Evolutionary conservation across 805 yeast species (phyloP), one percentile per base, ranked within the genome.

Genomic region (Limtongozyma cylindracea): DNA sequence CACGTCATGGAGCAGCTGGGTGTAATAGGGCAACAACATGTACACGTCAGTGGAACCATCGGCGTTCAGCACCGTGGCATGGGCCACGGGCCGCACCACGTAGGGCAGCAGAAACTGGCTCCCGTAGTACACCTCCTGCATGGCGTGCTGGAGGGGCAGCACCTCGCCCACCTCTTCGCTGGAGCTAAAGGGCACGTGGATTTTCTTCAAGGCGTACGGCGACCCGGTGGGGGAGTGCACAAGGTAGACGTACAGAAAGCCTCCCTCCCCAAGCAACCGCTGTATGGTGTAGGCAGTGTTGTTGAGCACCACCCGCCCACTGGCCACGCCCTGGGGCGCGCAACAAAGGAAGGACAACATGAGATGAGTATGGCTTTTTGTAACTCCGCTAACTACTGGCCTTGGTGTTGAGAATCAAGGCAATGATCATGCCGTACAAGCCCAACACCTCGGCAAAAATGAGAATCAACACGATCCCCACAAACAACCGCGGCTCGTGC

Each of bases 361-460:
- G n/a, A n/a, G n/a, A n/a, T n/a, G n/a, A n/a, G n/a, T n/a, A n/a
- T n/a, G n/a, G n/a, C n/a, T n/a, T n/a, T n/a, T n/a, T n/a, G n/a
- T n/a, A n/a, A n/a, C n/a, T n/a, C n/a, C n/a, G n/a, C n/a, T n/a
- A n/a, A n/a, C n/a, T n/a, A n/a, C n/a, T n/a, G n/a, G n/a, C n/a
- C n/a, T 74, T 73, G 20, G 95, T 80, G 47, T 82, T 82, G 42
- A 82, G 61, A 28, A 82, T 77, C 47, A 82, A 63, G 14, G 94
- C 94, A 33, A 82, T 72, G 43, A 82, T 82, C 88, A 82, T 77
- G 24, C 96, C 96, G 42, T 82, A 74, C 30, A 73, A 53, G 3
- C 88, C 93, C 47, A 77, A 57, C 23, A 77, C 93, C 51, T 77
- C 93, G 24, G 91, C 82, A 38, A 77, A 77, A 62, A 77, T 77